Evolutionary conservation across 768 basidiomycete genomes (phyloP).

Genomic region (Hysterangium stoloniferum): DNA sequence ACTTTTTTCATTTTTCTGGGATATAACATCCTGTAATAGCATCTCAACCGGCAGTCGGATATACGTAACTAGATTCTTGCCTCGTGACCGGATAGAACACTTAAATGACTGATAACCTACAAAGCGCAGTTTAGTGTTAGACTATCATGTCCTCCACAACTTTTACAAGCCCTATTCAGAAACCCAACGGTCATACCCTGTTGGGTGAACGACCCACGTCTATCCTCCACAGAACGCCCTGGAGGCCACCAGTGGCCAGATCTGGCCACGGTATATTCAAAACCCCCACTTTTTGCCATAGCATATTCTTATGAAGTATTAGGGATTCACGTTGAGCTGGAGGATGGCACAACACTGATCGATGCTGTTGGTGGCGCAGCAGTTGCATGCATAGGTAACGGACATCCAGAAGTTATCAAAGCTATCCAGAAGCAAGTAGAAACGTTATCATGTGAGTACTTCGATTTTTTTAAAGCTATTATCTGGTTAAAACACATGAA

Average conservation of each 20-base stretch:
- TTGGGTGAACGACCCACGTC: slow-evolving; percentile 19
- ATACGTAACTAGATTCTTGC: too few species aligned
- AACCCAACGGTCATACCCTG: not conserved
- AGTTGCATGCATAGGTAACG: slow-evolving; percentile 70
- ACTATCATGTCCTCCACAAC: not conserved
- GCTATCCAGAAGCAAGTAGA: slow-evolving; percentile 78
- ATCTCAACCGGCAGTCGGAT: too few species aligned
- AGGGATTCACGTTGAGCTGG: slow-evolving; percentile 65
- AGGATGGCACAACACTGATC: slow-evolving; percentile 60
- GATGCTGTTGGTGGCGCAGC: slow-evolving; percentile 86
- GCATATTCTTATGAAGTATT: slow-evolving; percentile 24
- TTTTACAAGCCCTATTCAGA: not conserved
- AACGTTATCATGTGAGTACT: slow-evolving; percentile 57
- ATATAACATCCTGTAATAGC: too few species aligned
- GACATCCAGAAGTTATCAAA: slow-evolving; percentile 60
- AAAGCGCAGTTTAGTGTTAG: not conserved
- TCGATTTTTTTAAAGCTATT: not conserved
- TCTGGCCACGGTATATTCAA: slow-evolving; percentile 22
- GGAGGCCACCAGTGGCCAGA: slow-evolving; percentile 63
- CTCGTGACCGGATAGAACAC: too few species aligned
- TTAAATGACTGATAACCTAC: not conserved
- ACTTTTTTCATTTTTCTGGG: too few species aligned
- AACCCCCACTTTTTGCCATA: not conserved
- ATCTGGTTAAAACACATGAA: not conserved
- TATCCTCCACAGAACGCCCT: slow-evolving; percentile 66